Percentiles rank a stretch among this genome's conserved stretches.
These are phyloP conservation scores for Lentinula lateritia DNA, from an alignment of 768 basidiomycete species.

Conservation along the genomic window DNA sequence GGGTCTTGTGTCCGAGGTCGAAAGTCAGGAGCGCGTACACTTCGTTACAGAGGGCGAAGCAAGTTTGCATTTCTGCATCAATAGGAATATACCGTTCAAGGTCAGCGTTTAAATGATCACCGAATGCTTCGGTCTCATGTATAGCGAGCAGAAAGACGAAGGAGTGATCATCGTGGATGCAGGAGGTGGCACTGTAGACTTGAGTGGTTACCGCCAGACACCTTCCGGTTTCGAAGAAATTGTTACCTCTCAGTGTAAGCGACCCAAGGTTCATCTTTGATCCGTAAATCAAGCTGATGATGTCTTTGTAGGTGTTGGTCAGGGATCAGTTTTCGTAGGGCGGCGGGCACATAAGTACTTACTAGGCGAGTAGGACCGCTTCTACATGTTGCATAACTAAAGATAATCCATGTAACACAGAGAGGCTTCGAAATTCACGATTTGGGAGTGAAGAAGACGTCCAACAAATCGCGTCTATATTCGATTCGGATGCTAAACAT, in stretches of 20 bases:
- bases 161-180: constrained; percentile 45
- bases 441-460: constrained; percentile 24
- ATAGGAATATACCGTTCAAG: constrained; percentile 21
- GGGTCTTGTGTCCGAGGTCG: constrained; percentile 39
- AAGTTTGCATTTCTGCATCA: constrained; percentile 51
- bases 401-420: constrained; percentile 1
- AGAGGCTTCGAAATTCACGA: neutral
- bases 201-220: constrained; percentile 33
- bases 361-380: neutral
- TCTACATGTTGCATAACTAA: neutral
- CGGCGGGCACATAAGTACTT: neutral
- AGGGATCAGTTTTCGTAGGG: neutral
- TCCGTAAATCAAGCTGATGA: neutral
- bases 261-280: no score
- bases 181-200: constrained; percentile 38
- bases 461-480: constrained; percentile 15
- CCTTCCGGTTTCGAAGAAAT: constrained; percentile 28
- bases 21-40: constrained; percentile 37
- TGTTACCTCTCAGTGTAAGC: constrained; percentile 27
- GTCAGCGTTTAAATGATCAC: constrained; percentile 10
- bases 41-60: constrained; percentile 64
- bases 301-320: constrained; percentile 1
- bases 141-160: constrained; percentile 10
- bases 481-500: constrained; percentile 35
- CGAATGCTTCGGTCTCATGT: neutral